These are phyloP conservation scores for Ajuga chamaepitys DNA, from an alignment of 257 asterid species.

Conservation along the genomic window DNA sequence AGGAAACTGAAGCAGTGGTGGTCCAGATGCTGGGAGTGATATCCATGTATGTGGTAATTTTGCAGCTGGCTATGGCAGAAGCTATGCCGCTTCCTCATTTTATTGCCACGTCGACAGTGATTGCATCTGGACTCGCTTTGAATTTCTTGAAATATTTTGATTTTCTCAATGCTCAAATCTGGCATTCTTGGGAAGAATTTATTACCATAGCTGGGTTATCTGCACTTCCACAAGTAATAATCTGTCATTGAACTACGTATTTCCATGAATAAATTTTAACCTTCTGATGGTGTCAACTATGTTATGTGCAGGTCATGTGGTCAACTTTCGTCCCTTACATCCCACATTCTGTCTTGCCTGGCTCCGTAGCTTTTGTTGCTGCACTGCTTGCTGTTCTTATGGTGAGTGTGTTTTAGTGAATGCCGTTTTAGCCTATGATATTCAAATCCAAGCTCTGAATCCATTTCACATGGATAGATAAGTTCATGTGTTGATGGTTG, in stretches of 20 bases:
- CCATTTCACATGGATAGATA: too few species aligned
- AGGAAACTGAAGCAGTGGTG: slow-evolving; percentile 75
- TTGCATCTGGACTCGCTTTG: slow-evolving; percentile 69
- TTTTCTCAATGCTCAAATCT: slow-evolving; percentile 54
- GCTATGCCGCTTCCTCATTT: slow-evolving; percentile 98
- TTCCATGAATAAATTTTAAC: not conserved
- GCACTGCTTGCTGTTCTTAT: slow-evolving; percentile 54
- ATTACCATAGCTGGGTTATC: slow-evolving; percentile 80
- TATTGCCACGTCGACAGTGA: slow-evolving; percentile 58
- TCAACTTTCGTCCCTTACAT: slow-evolving; percentile 89
- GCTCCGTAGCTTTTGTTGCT: slow-evolving; percentile 43
- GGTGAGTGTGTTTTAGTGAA: slow-evolving; percentile 39
- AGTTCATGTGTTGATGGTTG: too few species aligned
- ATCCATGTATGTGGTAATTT: slow-evolving; percentile 65
- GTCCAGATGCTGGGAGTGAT: slow-evolving; percentile 87
- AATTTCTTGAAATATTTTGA: slow-evolving; percentile 64
- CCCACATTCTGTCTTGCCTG: slow-evolving; percentile 80
- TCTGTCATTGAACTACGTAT: not conserved
- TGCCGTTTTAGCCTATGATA: not conserved
- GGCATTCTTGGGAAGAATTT: slow-evolving; percentile 93
- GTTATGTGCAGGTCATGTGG: slow-evolving; percentile 83
- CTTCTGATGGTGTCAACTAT: not conserved
- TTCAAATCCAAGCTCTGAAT: too few species aligned
- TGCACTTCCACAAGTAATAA: slow-evolving; percentile 75
- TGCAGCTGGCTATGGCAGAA: slow-evolving; percentile 87